These are phyloP conservation scores for Kodamaea lidongshanica DNA, from an alignment of 805 yeast genomes.

Conservation along the genomic window DNA sequence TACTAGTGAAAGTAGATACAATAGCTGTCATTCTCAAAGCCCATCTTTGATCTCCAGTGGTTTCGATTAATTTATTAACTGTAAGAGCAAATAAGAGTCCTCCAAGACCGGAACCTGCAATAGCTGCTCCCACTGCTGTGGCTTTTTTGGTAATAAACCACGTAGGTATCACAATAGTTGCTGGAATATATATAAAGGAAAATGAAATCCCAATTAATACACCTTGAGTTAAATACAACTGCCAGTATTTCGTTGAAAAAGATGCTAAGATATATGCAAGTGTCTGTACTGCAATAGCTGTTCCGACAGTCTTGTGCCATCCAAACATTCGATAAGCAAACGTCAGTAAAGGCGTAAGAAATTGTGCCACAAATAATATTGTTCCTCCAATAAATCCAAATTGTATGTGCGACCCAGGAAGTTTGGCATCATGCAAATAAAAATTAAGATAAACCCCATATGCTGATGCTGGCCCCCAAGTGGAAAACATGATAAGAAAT, in stretches of 20 bases:
- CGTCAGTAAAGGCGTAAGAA: conserved; percentile 47
- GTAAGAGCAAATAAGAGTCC: conserved; percentile 46
- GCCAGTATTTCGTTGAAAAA: conserved; percentile 45
- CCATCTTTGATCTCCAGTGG: conserved; percentile 40
- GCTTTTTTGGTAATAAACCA: conserved; percentile 45
- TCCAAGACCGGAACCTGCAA: conserved; percentile 47
- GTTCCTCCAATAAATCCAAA: conserved; percentile 49
- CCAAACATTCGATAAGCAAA: conserved; percentile 46
- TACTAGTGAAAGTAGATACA: conserved; percentile 24
- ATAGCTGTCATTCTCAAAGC: conserved; percentile 37
- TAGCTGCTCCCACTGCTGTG: conserved; percentile 43
- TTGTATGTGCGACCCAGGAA: conserved; percentile 36
- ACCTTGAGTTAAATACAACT: conserved; percentile 48
- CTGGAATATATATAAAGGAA: conserved; percentile 38
- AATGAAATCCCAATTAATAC: conserved; percentile 44
- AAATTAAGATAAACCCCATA: conserved; percentile 54
- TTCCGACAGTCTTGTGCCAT: conserved; percentile 37
- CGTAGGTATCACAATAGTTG: conserved; percentile 39
- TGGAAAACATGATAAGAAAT: conserved; percentile 39
- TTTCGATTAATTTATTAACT: conserved; percentile 32
- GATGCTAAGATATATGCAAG: conserved; percentile 46
- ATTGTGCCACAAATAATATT: conserved; percentile 49
- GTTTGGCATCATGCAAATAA: conserved; percentile 37
- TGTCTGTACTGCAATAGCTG: conserved; percentile 42
- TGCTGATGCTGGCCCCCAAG: conserved; percentile 56